Conservation (phyloP, 257 asterid genomes). For the Solanum raphanifolium region DNA sequence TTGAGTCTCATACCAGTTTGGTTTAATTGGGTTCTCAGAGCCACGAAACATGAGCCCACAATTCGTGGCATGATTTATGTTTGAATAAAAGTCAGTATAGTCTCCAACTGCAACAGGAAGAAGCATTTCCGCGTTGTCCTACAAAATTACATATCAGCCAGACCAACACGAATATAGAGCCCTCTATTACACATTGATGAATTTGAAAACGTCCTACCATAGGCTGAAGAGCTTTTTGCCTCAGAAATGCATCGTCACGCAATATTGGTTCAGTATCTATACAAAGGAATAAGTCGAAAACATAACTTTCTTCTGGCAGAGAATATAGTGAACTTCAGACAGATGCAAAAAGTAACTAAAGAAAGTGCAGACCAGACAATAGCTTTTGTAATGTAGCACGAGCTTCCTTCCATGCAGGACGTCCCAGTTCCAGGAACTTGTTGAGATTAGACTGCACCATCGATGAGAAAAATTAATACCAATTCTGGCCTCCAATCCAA, state of each 20-base stretch:
- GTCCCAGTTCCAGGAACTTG: conserved; percentile 70
- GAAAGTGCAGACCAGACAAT: conserved; percentile 45
- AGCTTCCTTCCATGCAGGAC: conserved; percentile 96
- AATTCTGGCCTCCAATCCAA: background rate
- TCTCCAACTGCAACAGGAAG: conserved; percentile 86
- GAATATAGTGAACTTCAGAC: background rate
- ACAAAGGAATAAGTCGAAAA: conserved; percentile 3
- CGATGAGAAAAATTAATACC: background rate
- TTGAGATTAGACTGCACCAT: conserved; percentile 64
- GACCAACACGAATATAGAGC: background rate
- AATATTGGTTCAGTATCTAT: conserved; percentile 62
- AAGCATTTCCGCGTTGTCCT: conserved; percentile 75
- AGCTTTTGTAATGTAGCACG: conserved; percentile 72
- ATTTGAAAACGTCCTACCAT: conserved; percentile 34
- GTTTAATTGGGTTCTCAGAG: conserved; percentile 54
- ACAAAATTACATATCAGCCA: conserved; percentile 1
- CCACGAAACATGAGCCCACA: conserved; percentile 89
- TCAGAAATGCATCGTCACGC: conserved; percentile 53
- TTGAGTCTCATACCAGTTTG: conserved; percentile 50
- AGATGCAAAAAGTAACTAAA: background rate
- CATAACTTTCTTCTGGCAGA: background rate
- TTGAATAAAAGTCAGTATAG: conserved; percentile 85
- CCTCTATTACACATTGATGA: background rate
- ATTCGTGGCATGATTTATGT: conserved; percentile 75
- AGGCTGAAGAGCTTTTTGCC: conserved; percentile 61